Evolutionary conservation across 75 land plant species (phyloP), one percentile per base, ranked within the genome.

Genomic region (Gnetum montanum): DNA sequence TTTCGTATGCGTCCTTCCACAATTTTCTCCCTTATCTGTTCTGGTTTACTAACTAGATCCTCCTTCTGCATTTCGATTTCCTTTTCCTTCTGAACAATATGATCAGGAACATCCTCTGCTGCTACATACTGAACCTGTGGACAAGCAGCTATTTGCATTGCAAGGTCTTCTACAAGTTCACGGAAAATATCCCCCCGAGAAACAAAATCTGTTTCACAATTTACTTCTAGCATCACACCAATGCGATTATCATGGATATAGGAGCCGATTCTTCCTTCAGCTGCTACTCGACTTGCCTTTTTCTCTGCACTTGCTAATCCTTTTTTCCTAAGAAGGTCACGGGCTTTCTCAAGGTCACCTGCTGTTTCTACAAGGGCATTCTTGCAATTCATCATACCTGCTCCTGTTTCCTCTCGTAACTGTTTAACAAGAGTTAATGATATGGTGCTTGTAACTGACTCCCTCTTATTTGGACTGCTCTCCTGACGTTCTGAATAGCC

Each of bases 321-420:
- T 72, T 93, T 93, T 82, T 93, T 93, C 47, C 98, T 34, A 6
- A 93, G 74, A 58, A 66, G 82, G 62, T 93, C 98, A 45, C 72
- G 72, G 50, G 98, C 98, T 64, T 90, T 85, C 5, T 63, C 72
- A 51, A 83, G 65, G 65, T 90, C 85, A 15, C 96, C 96, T 26
- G 54, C 81, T 45, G 74, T 82, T 64, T 78, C 88, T 43, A 77
- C 53, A 2, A 94, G 75, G 34, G 98, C 96, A 53, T 74, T 90
- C 67, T 90, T 94, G 71, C 98, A 94, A 56, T 94, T 96, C 98
- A 94, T 94, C 98, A 94, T 94, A 11, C 98, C 98, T 15, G 88
- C 96, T 54, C 98, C 98, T 15, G 98, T 86, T 69, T 92, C 98
- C 23, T 94, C 96, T 56, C 98, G 70, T 8, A 94, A 71, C 71